phyloP scores from a whole-genome alignment of 2,329 filamentous ascomycete species.

The Neophaeococcomyces mojaviensis region DNA sequence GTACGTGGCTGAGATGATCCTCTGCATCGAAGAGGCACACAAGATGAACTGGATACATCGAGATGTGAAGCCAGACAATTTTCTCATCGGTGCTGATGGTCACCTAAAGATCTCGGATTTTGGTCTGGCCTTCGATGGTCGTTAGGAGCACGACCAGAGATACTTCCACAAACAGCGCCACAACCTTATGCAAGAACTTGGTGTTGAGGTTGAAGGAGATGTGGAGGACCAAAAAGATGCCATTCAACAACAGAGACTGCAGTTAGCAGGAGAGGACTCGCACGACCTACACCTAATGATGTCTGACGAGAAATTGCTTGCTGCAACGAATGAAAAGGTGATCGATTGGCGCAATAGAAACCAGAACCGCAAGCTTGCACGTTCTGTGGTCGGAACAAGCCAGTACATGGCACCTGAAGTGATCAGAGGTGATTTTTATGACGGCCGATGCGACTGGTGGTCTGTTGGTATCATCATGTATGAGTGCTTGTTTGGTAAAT shows the following conservation, averaged over 20 bases:
- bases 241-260: slow-evolving; percentile 28
- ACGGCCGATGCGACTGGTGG: slow-evolving; percentile 95
- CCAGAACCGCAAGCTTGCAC: slow-evolving; percentile 64
- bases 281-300: slow-evolving; percentile 15
- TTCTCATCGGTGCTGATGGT: slow-evolving; percentile 77
- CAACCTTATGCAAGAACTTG: slow-evolving; percentile 66
- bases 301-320: slow-evolving; percentile 12
- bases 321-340: slow-evolving; percentile 42
- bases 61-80: slow-evolving; percentile 96
- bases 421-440: slow-evolving; percentile 71
- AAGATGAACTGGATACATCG: slow-evolving; percentile 84
- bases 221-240: slow-evolving; percentile 52
- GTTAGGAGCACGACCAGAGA: slow-evolving; percentile 83
- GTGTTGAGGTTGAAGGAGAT: slow-evolving; percentile 67
- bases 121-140: slow-evolving; percentile 86
- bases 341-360: slow-evolving; percentile 63
- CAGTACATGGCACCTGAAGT: slow-evolving; percentile 99
- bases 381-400: slow-evolving; percentile 86
- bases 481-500: slow-evolving; percentile 67
- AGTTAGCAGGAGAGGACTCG: background rate
- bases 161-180: slow-evolving; percentile 83
- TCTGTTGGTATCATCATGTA: slow-evolving; percentile 91
- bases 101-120: slow-evolving; percentile 97
- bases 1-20: slow-evolving; percentile 92
- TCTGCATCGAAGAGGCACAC: slow-evolving; percentile 90